phyloP scores from a whole-genome alignment of 225 moss, liverwort and hornwort species.

The Marchantia polymorpha region DNA sequence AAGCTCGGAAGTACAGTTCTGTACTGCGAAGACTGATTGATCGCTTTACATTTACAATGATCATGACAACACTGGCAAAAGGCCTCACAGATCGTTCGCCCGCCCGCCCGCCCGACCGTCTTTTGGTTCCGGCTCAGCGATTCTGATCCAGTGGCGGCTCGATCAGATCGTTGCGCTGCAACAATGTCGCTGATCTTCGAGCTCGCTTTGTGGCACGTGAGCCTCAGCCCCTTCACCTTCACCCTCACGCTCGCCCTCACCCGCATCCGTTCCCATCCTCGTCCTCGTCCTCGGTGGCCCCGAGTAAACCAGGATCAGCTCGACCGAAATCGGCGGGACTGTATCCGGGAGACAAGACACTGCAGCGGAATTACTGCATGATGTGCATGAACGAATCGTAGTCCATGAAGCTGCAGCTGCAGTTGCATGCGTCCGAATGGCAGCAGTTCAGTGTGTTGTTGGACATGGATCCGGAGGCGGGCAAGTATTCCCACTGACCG shows the following conservation, averaged over 20 bases:
- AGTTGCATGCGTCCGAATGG: slow-evolving; percentile 12
- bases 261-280: background rate
- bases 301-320: background rate
- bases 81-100: background rate
- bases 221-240: background rate
- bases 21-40: background rate
- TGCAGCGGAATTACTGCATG: background rate
- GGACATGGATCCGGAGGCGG: too few relatives aligned
- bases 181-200: background rate
- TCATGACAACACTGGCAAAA: background rate
- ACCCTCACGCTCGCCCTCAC: background rate
- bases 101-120: too few relatives aligned
- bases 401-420: slow-evolving; percentile 7
- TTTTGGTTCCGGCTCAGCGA: background rate
- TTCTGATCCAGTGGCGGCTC: background rate
- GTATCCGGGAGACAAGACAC: background rate
- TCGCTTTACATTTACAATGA: slow-evolving; percentile 4
- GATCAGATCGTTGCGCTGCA: background rate
- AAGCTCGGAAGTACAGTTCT: too few relatives aligned
- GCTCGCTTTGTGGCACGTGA: background rate
- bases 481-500: slow-evolving; percentile 5
- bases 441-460: background rate
- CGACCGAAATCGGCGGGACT: background rate
- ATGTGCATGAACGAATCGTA: slow-evolving; percentile 13
- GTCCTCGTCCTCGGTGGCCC: background rate